Evolutionary conservation across 495 filamentous ascomycete species (phyloP).

Genomic region (Cairneyella variabilis): DNA sequence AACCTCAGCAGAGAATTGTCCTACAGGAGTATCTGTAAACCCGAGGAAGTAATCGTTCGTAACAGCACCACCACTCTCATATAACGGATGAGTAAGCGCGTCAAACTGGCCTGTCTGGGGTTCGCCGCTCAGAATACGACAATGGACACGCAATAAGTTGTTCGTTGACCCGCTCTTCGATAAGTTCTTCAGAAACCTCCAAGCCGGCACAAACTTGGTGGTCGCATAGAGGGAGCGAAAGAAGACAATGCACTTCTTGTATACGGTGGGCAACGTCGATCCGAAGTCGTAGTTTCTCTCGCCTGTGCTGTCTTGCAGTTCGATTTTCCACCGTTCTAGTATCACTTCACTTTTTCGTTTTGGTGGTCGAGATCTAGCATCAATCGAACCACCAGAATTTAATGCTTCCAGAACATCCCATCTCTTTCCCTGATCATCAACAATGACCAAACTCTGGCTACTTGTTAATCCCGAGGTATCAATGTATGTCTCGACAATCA

Average conservation of each 20-base stretch:
- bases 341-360: constrained; percentile 62
- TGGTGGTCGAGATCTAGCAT: constrained; percentile 40
- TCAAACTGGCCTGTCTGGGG: constrained; percentile 48
- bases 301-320: constrained; percentile 57
- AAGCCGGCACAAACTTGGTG: constrained; percentile 78
- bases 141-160: constrained; percentile 68
- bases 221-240: constrained; percentile 90
- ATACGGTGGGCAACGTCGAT: constrained; percentile 75
- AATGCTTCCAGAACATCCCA: constrained; percentile 90
- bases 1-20: constrained; percentile 75
- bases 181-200: constrained; percentile 75
- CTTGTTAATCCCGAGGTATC: constrained; percentile 75
- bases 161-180: constrained; percentile 57
- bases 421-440: constrained; percentile 83
- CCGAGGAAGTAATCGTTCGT: constrained; percentile 76
- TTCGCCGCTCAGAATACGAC: constrained; percentile 66
- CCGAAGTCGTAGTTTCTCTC: constrained; percentile 59
- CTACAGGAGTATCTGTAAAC: constrained; percentile 78
- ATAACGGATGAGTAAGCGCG: constrained; percentile 67
- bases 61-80: constrained; percentile 59
- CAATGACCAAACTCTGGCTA: constrained; percentile 80
- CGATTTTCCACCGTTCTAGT: constrained; percentile 85
- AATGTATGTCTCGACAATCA: constrained; percentile 87
- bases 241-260: constrained; percentile 92
- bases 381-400: constrained; percentile 55